Evolutionary conservation across 2,329 filamentous ascomycete species (phyloP).

Genomic region (Coniella vitis): DNA sequence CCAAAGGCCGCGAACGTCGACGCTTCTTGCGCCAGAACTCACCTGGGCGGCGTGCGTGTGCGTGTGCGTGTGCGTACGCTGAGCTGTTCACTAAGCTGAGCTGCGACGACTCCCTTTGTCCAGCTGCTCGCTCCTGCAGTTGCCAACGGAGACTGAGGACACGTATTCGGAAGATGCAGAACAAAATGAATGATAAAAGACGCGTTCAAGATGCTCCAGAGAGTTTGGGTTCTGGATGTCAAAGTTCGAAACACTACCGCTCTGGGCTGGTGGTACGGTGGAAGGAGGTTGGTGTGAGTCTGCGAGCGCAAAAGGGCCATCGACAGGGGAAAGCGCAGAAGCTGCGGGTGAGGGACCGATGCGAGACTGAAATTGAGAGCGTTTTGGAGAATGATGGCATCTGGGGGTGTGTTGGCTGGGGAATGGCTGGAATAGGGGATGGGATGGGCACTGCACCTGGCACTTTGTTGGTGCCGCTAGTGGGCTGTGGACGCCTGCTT

Average conservation of each 20-base stretch:
- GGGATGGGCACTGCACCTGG: background rate
- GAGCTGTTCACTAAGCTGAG: too few relatives aligned
- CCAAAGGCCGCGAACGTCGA: too few relatives aligned
- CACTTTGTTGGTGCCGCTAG: background rate
- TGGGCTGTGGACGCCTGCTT: too few relatives aligned
- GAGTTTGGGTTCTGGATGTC: background rate
- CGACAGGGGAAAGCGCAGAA: slow-evolving; percentile 3
- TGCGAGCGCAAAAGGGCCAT: slow-evolving; percentile 14
- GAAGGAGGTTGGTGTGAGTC: slow-evolving; percentile 6
- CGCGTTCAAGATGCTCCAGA: too few relatives aligned
- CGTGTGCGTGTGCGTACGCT: too few relatives aligned
- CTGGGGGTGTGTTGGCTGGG: background rate
- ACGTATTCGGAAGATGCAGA: too few relatives aligned
- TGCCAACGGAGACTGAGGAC: too few relatives aligned
- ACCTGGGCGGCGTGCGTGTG: too few relatives aligned
- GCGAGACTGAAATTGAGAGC: slow-evolving; percentile 6
- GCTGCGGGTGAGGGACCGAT: slow-evolving; percentile 3
- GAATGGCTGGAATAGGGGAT: slow-evolving; percentile 13
- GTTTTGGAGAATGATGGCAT: slow-evolving; percentile 7
- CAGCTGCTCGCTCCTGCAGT: too few relatives aligned
- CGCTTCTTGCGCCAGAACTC: too few relatives aligned
- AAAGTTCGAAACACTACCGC: background rate
- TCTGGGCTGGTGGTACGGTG: slow-evolving; percentile 7
- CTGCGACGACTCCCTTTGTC: too few relatives aligned
- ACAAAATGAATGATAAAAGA: too few relatives aligned